A percentile compares a stretch with the other conserved stretches of the same genome.
phyloP scores from a whole-genome alignment of 1,139 yeast genomes.

The Yamadazyma diddensiae region DNA sequence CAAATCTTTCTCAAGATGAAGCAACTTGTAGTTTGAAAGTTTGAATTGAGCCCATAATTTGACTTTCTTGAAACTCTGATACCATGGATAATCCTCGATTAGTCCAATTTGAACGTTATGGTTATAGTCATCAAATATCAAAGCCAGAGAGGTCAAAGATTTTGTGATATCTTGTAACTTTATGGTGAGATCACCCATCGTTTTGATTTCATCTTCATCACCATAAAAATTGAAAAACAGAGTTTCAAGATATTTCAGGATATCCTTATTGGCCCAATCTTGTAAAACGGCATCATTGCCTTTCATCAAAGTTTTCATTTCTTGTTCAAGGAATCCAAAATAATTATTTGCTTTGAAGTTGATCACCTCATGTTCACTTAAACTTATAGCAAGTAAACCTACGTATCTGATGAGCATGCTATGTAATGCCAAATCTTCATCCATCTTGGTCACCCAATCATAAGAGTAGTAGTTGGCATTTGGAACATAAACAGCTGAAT shows the following conservation, averaged over 20 bases:
- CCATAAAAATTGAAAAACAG: conserved; percentile 20
- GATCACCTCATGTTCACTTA: conserved; percentile 45
- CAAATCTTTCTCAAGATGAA: conserved; percentile 44
- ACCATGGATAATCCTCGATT: conserved; percentile 70
- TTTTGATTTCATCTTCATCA: conserved; percentile 15
- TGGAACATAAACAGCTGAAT: conserved; percentile 29
- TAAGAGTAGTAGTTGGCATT: conserved; percentile 37
- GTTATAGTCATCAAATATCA: conserved; percentile 35
- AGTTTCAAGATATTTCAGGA: conserved; percentile 19
- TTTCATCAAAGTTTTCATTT: conserved; percentile 18
- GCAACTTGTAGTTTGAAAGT: conserved; percentile 50
- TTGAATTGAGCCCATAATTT: conserved; percentile 57
- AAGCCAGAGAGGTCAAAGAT: conserved; percentile 16
- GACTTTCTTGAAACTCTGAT: conserved; percentile 54
- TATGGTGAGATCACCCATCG: conserved; percentile 19
- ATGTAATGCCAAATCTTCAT: conserved; percentile 30
- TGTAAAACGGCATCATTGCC: conserved; percentile 13
- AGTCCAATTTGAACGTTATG: conserved; percentile 44
- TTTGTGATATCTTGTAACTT: conserved; percentile 17
- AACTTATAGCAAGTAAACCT: conserved; percentile 35
- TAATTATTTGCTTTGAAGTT: conserved; percentile 27
- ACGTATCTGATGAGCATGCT: conserved; percentile 37
- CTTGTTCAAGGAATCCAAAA: conserved; percentile 18
- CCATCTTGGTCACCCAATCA: conserved; percentile 34
- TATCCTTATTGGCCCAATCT: conserved; percentile 22